Evolutionary conservation across 192 early-diverging fungal species (phyloP).

Genomic region (Rhizophagus prolifer): DNA sequence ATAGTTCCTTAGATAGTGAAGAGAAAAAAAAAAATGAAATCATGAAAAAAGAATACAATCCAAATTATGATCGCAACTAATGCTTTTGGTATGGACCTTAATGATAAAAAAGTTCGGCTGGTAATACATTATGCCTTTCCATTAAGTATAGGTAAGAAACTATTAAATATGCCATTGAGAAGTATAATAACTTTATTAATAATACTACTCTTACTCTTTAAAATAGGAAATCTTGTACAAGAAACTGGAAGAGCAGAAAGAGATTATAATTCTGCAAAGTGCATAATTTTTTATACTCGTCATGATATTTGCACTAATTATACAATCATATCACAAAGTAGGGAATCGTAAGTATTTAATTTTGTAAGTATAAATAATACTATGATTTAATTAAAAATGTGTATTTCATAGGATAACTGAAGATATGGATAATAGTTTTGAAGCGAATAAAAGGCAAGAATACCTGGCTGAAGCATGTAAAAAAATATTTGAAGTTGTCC

Average conservation of each 20-base stretch:
- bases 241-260: neutral
- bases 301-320: slow-evolving; percentile 16
- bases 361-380: neutral
- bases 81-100: slow-evolving; percentile 1
- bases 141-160: neutral
- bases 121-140: neutral
- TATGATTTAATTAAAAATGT: neutral
- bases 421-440: neutral
- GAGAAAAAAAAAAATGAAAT: slow-evolving; percentile 9
- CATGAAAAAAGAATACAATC: slow-evolving; percentile 4
- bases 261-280: slow-evolving; percentile 14
- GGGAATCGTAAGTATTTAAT: slow-evolving; percentile 4
- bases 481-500: slow-evolving; percentile 13
- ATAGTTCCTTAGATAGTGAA: neutral
- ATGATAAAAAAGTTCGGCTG: neutral
- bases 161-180: neutral
- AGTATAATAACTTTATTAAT: neutral
- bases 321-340: neutral
- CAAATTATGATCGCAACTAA: neutral
- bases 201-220: neutral
- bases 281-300: neutral
- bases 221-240: neutral
- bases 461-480: neutral
- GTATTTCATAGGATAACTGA: neutral
- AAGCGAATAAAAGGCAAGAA: slow-evolving; percentile 1